These are phyloP conservation scores for Nemania sp. DNA, from an alignment of 2,329 filamentous ascomycete genomes.

Conservation along the genomic window DNA sequence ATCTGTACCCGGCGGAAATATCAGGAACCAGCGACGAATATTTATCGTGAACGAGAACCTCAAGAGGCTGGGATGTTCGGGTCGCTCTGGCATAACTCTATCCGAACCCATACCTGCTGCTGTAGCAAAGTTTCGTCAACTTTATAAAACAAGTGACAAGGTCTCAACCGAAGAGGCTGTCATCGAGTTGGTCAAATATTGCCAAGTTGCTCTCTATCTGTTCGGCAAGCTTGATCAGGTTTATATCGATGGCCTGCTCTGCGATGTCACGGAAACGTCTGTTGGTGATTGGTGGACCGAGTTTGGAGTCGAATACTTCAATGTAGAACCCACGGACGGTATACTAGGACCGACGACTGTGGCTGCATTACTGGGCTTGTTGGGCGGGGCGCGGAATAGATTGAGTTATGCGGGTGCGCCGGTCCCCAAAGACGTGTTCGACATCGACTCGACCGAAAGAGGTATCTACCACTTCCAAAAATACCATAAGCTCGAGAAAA, in stretches of 20 bases:
- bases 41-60: conserved; percentile 96
- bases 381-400: conserved; percentile 88
- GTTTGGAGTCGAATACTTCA: conserved; percentile 89
- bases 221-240: conserved; percentile 87
- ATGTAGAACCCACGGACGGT: conserved; percentile 88
- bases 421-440: conserved; percentile 89
- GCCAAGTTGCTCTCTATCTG: conserved; percentile 83
- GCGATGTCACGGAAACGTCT: conserved; percentile 88
- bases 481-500: conserved; percentile 77
- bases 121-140: conserved; percentile 86
- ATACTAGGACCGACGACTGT: conserved; percentile 92
- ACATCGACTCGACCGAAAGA: conserved; percentile 78
- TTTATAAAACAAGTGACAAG: conserved; percentile 85
- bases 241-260: conserved; percentile 90
- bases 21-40: conserved; percentile 75
- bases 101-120: conserved; percentile 78
- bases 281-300: conserved; percentile 97
- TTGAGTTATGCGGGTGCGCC: conserved; percentile 83
- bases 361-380: conserved; percentile 80
- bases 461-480: conserved; percentile 91
- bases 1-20: conserved; percentile 82
- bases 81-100: conserved; percentile 82
- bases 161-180: conserved; percentile 79
- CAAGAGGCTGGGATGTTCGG: conserved; percentile 90
- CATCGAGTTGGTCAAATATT: conserved; percentile 86